A percentile compares a stretch with the other conserved stretches of the same genome.
phyloP scores from a whole-genome alignment of 2,329 filamentous ascomycete species.

The Fusarium chaquense region DNA sequence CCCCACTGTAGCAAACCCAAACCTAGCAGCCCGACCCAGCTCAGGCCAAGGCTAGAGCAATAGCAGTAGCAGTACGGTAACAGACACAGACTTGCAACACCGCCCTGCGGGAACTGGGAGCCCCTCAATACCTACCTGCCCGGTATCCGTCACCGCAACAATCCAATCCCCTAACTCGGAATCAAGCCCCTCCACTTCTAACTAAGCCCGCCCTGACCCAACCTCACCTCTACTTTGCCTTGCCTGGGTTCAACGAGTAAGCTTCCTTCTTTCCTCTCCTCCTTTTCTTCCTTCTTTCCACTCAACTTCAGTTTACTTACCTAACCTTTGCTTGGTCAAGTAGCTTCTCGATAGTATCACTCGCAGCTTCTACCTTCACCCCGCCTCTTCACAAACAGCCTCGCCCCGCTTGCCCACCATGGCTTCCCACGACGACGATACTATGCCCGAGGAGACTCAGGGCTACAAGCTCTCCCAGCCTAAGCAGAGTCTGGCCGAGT shows the following conservation, averaged over 20 bases:
- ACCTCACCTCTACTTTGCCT: slow-evolving; percentile 42
- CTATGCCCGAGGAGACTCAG: slow-evolving; percentile 87
- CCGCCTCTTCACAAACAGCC: slow-evolving; percentile 32
- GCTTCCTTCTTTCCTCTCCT: slow-evolving; percentile 32
- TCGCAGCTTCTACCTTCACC: slow-evolving; percentile 31
- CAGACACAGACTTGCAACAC: slow-evolving; percentile 32
- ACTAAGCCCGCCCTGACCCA: slow-evolving; percentile 29
- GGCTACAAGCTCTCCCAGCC: slow-evolving; percentile 97
- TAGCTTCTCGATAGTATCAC: slow-evolving; percentile 27
- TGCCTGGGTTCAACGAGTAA: slow-evolving; percentile 37
- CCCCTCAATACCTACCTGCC: slow-evolving; percentile 46
- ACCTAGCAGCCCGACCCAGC: slow-evolving; percentile 26
- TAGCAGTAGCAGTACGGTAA: slow-evolving; percentile 7
- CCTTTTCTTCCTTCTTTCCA: slow-evolving; percentile 26
- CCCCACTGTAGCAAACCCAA: slow-evolving; percentile 31
- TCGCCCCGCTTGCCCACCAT: slow-evolving; percentile 60
- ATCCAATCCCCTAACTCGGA: slow-evolving; percentile 8
- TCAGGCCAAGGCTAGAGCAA: slow-evolving; percentile 3
- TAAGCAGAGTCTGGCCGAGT: slow-evolving; percentile 97
- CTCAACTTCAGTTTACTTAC: slow-evolving; percentile 19
- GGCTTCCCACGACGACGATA: slow-evolving; percentile 81
- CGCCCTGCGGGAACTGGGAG: slow-evolving; percentile 42
- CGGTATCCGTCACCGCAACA: slow-evolving; percentile 48
- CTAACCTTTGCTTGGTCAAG: slow-evolving; percentile 14
- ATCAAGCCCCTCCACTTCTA: slow-evolving; percentile 22